These are phyloP conservation scores for Ophiobolus disseminans DNA, from an alignment of 2,329 filamentous ascomycete species.

Conservation along the genomic window DNA sequence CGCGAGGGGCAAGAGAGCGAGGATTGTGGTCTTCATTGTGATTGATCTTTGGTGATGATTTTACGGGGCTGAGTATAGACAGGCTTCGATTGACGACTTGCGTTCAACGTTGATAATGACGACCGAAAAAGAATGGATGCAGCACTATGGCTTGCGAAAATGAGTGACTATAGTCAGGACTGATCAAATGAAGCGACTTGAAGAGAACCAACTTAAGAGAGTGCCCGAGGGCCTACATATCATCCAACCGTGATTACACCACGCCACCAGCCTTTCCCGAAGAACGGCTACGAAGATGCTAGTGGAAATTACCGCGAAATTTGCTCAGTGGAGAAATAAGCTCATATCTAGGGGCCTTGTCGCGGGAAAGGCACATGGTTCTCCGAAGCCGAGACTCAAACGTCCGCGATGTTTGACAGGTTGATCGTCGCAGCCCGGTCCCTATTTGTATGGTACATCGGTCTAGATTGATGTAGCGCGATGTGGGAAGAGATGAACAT, in stretches of 20 bases:
- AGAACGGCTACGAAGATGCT: no score
- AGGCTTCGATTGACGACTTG: slow-evolving; percentile 11
- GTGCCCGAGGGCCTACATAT: slow-evolving; percentile 22
- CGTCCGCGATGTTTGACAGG: not conserved
- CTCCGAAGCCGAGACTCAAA: not conserved
- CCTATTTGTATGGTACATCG: slow-evolving; percentile 6
- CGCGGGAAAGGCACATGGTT: slow-evolving; percentile 14
- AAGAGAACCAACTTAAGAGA: slow-evolving; percentile 12
- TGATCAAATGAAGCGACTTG: slow-evolving; percentile 8
- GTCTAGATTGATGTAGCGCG: slow-evolving; percentile 23
- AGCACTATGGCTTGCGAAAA: slow-evolving; percentile 38
- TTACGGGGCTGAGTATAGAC: slow-evolving; percentile 11
- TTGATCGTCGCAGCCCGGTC: slow-evolving; percentile 8
- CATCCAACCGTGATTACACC: slow-evolving; percentile 24
- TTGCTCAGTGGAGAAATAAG: slow-evolving; percentile 27
- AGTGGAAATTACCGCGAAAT: slow-evolving; percentile 30
- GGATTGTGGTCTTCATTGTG: slow-evolving; percentile 37
- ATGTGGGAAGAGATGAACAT: slow-evolving; percentile 5
- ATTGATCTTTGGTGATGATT: slow-evolving; percentile 6
- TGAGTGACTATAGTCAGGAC: slow-evolving; percentile 19
- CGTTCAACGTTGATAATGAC: slow-evolving; percentile 5
- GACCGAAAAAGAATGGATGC: slow-evolving; percentile 32
- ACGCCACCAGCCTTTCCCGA: slow-evolving; percentile 18
- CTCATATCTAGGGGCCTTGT: slow-evolving; percentile 15
- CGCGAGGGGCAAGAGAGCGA: slow-evolving; percentile 34